Base-by-base conservation (phyloP, 1,284 basidiomycete species). In the Fomitopsis palustris region DNA sequence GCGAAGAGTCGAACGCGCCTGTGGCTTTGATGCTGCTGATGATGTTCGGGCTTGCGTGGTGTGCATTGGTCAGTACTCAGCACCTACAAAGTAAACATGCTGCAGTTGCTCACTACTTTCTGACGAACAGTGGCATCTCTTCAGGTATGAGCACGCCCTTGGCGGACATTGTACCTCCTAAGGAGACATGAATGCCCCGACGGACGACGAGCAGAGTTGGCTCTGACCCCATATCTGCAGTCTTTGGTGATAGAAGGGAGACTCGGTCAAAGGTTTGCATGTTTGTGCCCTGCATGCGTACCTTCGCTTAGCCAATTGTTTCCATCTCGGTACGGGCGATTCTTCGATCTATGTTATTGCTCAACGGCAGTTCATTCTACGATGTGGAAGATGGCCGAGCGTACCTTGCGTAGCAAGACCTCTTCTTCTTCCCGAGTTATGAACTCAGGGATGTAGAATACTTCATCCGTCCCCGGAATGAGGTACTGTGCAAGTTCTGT, bases 311-410 rank as follows among this genome's bases (percentile, higher is more conserved):
- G 84, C 81, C 19, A 95, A 79, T n/a, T 81, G 81, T 72, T 88
- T 94, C 94, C 94, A 96, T 72, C 86, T 92, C 9, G 85, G 87
- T 67, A 83, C 85, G n/a, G 92, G 90, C 0, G 88, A 85, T 67
- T 88, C 87, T 33, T 77, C 72, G 58, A 95, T 90, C 90, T 93
- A 62, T 59, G n/a, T n/a, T n/a, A n/a, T n/a, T n/a, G n/a, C n/a
- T n/a, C n/a, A n/a, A n/a, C n/a, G n/a, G n/a, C n/a, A n/a, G n/a
- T n/a, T n/a, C n/a, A n/a, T n/a, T n/a, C n/a, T n/a, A n/a, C n/a
- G n/a, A n/a, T n/a, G n/a, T n/a, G n/a, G n/a, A n/a, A n/a, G n/a
- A n/a, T 14, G 12, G 29, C 3, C 14, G 5, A 35, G 35, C 62
- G 12, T 61, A 88, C 92, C 81, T 93, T 94, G 58, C 85, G 79